phyloP scores from a whole-genome alignment of 208 protist genomes.

The Crithidia brevicula region DNA sequence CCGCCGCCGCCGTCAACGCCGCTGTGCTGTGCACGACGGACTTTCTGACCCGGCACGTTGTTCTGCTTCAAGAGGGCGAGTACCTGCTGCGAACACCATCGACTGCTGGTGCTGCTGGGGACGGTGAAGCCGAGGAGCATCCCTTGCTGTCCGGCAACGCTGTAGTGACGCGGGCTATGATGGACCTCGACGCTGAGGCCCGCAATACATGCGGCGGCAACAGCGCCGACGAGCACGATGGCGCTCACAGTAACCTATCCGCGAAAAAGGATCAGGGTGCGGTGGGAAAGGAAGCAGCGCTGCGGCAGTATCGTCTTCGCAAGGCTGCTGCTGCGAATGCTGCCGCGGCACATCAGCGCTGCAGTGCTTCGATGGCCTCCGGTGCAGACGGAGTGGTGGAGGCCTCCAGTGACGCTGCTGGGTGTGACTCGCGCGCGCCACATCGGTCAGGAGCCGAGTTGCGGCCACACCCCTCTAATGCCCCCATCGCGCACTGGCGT shows the following conservation, averaged over 20 bases:
- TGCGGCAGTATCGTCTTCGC: constrained; percentile 39
- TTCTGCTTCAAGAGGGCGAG: constrained; percentile 43
- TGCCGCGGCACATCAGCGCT: not conserved
- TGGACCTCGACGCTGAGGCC: constrained; percentile 17
- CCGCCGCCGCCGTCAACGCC: not conserved
- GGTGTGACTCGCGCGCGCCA: too few species aligned
- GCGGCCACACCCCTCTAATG: constrained; percentile 5
- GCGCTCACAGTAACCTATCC: too few species aligned
- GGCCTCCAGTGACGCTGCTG: not conserved
- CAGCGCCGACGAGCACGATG: not conserved
- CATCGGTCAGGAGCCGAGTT: constrained; percentile 4
- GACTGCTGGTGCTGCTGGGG: not conserved
- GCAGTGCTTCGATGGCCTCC: too few species aligned
- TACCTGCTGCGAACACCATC: constrained; percentile 23
- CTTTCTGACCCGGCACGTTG: constrained; percentile 21
- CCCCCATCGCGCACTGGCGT: constrained; percentile 16
- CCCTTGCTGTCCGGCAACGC: constrained; percentile 29
- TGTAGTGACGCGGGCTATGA: constrained; percentile 16
- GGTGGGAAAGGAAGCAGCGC: constrained; percentile 42
- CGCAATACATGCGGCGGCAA: not conserved
- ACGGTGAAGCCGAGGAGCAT: constrained; percentile 5
- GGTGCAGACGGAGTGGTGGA: too few species aligned
- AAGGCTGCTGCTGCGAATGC: constrained; percentile 4
- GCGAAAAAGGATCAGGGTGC: not conserved
- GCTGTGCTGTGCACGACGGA: constrained; percentile 8